Evolutionary conservation across 1,284 basidiomycete species (phyloP).

Genomic region (Sporisorium scitamineum): DNA sequence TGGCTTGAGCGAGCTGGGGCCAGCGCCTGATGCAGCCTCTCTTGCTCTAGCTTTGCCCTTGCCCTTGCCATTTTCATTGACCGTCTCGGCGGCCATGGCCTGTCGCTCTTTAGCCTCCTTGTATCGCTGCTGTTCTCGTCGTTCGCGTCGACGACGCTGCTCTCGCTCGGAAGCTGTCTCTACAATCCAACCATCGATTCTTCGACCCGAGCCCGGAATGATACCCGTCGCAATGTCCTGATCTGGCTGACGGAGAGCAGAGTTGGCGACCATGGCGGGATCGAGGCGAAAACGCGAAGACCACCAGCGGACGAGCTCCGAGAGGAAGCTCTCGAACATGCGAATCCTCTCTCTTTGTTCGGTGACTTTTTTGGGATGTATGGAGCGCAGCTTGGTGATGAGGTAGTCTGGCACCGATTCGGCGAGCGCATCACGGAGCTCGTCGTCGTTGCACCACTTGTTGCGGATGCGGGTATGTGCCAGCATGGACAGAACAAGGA

Average conservation of each 20-base stretch:
- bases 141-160: conserved; percentile 55
- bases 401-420: conserved; percentile 56
- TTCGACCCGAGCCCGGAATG: conserved; percentile 42
- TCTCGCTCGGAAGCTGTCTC: conserved; percentile 60
- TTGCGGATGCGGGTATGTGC: conserved; percentile 83
- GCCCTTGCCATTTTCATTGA: conserved; percentile 26
- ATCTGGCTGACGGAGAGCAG: conserved; percentile 64
- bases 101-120: conserved; percentile 29
- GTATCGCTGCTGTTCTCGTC: conserved; percentile 32
- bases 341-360: conserved; percentile 66
- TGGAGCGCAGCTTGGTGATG: conserved; percentile 59
- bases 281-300: conserved; percentile 58
- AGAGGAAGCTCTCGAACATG: conserved; percentile 66
- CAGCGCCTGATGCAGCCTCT: conserved; percentile 3
- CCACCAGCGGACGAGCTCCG: conserved; percentile 66
- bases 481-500: conserved; percentile 75
- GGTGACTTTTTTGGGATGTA: conserved; percentile 63
- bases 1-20: conserved; percentile 11
- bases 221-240: conserved; percentile 58
- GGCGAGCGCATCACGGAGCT: conserved; percentile 75
- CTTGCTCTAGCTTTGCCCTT: conserved; percentile 23
- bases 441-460: conserved; percentile 82
- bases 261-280: conserved; percentile 51
- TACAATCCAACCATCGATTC: conserved; percentile 66
- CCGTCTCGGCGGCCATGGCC: not conserved